Evolutionary conservation across 2,329 filamentous ascomycete species (phyloP), one percentile per base, ranked within the genome.

Genomic region (Claviceps sp.): DNA sequence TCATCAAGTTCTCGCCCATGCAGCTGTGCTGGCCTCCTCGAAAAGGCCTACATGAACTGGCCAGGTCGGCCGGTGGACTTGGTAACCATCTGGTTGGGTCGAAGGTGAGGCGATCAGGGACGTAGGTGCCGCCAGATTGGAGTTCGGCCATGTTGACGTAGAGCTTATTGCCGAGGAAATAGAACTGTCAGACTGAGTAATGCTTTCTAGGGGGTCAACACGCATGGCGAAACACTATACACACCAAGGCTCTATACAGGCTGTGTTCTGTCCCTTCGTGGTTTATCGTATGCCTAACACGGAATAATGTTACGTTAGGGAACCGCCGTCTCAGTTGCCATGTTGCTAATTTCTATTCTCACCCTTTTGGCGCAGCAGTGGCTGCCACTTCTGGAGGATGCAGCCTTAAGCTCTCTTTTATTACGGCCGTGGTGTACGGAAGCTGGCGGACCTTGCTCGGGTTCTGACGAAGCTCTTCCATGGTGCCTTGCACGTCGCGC

Each of bases 1-100:
- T 50, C 30, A 50, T 50, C 41, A 50, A 45, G 41, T 50, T 50
- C 49, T 50, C 49, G 14, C 49, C 49, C 49, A 50, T 50, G 14
- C 49, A 50, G 11, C 49, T 46, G 42, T 50, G 49, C 42, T 50
- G 49, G 17, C 49, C 49, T 14, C 49, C 41, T 42, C 40, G 49
- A 46, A 50, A 50, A 3, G 30, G 49, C 4, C 49, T 43, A 42
- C 42, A 50, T 2, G 34, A 30, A 19, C 45, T 50, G 34, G 42
- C 49, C 14, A 50, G 42, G n/a, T 45, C 49, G 11, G 49, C 42
- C 19, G 14, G 8, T 6, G 49, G 42, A n/a, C 30, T 50, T 16
- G 49, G 49, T 30, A 50, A 34, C 49, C 49, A 50, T 22, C 49
- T 42, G 13, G 17, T 38, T 26, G 49, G 49, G 34, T 50, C 41